phyloP scores from a whole-genome alignment of 768 basidiomycete genomes.

The Boletus pseudopeckii region DNA sequence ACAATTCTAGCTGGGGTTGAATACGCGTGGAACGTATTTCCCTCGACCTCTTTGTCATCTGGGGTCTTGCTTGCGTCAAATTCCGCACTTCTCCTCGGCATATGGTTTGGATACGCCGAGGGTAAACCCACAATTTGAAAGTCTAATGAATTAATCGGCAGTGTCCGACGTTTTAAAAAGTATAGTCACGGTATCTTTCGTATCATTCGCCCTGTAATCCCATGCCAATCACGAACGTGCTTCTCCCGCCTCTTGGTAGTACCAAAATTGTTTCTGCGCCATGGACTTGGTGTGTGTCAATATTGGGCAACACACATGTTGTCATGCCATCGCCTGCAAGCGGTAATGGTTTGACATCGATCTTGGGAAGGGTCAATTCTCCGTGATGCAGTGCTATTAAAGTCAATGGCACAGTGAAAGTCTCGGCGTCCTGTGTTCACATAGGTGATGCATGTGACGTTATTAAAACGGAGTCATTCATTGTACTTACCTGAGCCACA shows the following conservation, averaged over 20 bases:
- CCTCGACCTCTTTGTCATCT: constrained; percentile 72
- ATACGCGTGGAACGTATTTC: constrained; percentile 86
- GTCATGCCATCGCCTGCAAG: constrained; percentile 53
- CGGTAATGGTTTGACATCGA: constrained; percentile 61
- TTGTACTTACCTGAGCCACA: constrained; percentile 54
- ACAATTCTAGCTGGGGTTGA: constrained; percentile 61
- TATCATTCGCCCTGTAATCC: constrained; percentile 35
- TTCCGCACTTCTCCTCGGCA: constrained; percentile 47
- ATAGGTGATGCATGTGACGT: constrained; percentile 1
- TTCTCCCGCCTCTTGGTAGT: constrained; percentile 77
- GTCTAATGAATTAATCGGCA: background rate
- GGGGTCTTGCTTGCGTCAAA: constrained; percentile 51
- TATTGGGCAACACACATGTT: constrained; percentile 55
- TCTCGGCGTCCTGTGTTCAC: constrained; percentile 53
- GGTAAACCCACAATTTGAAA: constrained; percentile 23
- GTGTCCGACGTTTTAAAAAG: background rate
- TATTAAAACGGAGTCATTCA: background rate
- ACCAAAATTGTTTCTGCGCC: constrained; percentile 81
- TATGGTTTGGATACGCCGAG: constrained; percentile 50
- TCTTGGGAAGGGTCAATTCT: constrained; percentile 70
- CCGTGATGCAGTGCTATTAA: constrained; percentile 89
- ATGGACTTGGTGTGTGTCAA: constrained; percentile 81
- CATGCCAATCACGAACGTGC: constrained; percentile 79
- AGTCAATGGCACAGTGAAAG: constrained; percentile 60
- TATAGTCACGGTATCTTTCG: background rate